A percentile compares a stretch with the other conserved stretches of the same genome.
Conservation (phyloP, 805 yeast genomes). For the Metschnikowia lunata region DNA sequence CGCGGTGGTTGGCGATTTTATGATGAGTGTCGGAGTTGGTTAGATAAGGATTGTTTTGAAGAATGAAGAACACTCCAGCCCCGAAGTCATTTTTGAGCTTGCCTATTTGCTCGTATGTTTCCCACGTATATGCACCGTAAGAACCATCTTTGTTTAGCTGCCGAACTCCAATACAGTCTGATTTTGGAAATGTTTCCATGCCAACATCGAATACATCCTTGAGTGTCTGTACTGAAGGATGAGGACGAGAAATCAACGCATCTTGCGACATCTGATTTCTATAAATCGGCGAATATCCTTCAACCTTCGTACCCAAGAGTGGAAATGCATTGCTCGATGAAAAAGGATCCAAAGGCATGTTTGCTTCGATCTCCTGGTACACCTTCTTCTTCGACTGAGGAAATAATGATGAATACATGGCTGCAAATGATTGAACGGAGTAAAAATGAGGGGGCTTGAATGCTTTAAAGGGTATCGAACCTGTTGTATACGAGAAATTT, state of each 20-base stretch:
- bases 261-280: constrained; percentile 11
- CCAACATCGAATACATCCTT: constrained; percentile 11
- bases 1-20: constrained; percentile 19
- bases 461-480: no score
- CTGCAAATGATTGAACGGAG: not conserved
- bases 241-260: constrained; percentile 11
- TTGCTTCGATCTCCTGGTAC: constrained; percentile 3
- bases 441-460: no score
- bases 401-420: constrained; percentile 6
- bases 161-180: constrained; percentile 11
- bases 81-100: constrained; percentile 9
- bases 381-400: constrained; percentile 6
- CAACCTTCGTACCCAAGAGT: constrained; percentile 10
- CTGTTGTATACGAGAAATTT: no score
- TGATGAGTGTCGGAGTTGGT: constrained; percentile 22
- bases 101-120: constrained; percentile 7
- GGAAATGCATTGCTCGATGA: constrained; percentile 10
- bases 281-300: constrained; percentile 15
- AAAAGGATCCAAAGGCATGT: constrained; percentile 8
- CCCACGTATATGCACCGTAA: constrained; percentile 12
- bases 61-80: constrained; percentile 15
- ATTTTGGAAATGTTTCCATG: constrained; percentile 2
- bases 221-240: constrained; percentile 12
- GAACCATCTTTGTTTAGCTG: constrained; percentile 8
- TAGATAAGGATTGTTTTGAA: constrained; percentile 29